Evolutionary conservation across 495 filamentous ascomycete genomes (phyloP).

Genomic region (Hypoxylon fragiforme): DNA sequence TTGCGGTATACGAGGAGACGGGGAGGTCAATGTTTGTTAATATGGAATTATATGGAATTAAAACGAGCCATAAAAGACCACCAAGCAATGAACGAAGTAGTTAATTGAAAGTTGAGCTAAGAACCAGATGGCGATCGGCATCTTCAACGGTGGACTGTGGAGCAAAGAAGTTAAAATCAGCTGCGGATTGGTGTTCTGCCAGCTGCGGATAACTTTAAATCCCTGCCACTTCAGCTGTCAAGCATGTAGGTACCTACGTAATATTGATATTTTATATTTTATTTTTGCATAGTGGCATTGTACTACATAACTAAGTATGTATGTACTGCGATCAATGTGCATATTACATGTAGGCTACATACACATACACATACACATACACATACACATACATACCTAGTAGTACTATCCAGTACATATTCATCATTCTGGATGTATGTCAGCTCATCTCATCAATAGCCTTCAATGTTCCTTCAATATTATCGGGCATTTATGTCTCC

Average conservation of each 20-base stretch:
- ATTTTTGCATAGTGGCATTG: too few species aligned
- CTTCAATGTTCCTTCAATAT: neutral
- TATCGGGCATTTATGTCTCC: too few species aligned
- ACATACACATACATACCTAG: neutral
- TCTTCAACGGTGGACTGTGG: slow-evolving; percentile 2
- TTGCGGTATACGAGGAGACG: neutral
- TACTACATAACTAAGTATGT: too few species aligned
- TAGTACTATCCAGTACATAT: neutral
- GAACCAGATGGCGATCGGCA: neutral
- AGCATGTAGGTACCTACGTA: too few species aligned
- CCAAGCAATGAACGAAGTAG: too few species aligned
- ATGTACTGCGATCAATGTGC: neutral
- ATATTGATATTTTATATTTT: too few species aligned
- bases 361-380: too few species aligned
- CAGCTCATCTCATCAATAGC: neutral
- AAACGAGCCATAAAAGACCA: too few species aligned
- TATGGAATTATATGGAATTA: slow-evolving; percentile 2
- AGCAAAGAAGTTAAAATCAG: slow-evolving; percentile 1
- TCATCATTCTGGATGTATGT: neutral
- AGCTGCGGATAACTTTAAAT: neutral
- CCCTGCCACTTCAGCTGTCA: neutral
- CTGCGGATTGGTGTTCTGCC: neutral
- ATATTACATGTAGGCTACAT: too few species aligned
- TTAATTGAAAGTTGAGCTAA: neutral
- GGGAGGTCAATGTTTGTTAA: neutral